Evolutionary conservation across 345 rosid genomes (phyloP), one percentile per base, ranked within the genome.

Genomic region (Populus euphratica): DNA sequence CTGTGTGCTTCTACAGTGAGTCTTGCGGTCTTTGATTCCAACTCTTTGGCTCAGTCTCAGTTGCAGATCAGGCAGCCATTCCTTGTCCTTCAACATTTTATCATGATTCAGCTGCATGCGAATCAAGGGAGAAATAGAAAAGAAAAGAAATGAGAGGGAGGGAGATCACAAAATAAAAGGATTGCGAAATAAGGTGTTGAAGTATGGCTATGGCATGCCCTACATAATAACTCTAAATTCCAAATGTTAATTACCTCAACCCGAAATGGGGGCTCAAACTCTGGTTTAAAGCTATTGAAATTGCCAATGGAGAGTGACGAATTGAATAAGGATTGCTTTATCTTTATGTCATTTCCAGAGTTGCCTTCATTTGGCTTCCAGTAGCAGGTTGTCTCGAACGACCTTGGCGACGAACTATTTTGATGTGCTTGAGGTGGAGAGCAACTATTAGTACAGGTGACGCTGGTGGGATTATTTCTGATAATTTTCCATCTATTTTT

Each of bases 11-110:
- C 81, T 80, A 72, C 69, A 63, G 9, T 74, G 81, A 68, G 36
- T 54, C 67, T 77, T 80, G 27, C 70, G 80, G 3, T 81, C 83
- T 17, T 81, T 81, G 11, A 56, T 73, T 47, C 80, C 84, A 63
- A 74, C 81, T 77, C 85, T 77, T 69, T 82, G 82, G 83, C 86
- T 81, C 76, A 84, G 81, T 77, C 84, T 83, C 76, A 80, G 78
- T 76, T 86, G 90, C 74, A 87, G 54, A 73, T 89, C 88, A 11
- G 84, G 84, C 54, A 77, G 36, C 81, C 85, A 68, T 35, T 86
- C 85, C 74, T 72, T 83, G 27, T 75, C 84, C 73, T 79, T 76
- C 72, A 27, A 29, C 44, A 52, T 5, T 21, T 78, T 80, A 35
- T 87, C 84, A 68, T 50, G 70, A 8, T 78, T 74, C 72, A 83